Base-by-base conservation (phyloP, 495 filamentous ascomycete species). In the Rhypophila decipiens region DNA sequence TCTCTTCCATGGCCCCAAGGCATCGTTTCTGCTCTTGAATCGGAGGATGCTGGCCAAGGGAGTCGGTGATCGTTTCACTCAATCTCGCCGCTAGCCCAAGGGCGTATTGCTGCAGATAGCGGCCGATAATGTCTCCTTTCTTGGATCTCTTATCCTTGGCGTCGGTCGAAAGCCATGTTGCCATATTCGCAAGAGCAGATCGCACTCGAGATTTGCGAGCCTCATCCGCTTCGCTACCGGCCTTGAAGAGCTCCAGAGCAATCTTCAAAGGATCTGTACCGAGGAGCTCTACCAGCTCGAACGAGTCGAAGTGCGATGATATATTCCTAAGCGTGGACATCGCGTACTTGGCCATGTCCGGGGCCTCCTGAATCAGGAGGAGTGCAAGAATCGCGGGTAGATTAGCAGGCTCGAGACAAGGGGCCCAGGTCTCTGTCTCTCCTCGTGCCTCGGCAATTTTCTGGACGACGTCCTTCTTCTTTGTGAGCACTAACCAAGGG, bases 81-180 rank as follows among this genome's bases (percentile, higher is more conserved):
- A 97, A 80, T 38, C 85, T 80, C 15, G 84, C 78, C 61, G 95
- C 89, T 46, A 97, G 78, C n/a, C 88, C 91, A 18, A 97, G 79
- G 20, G 91, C 82, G 66, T 96, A 84, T 13, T 75, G 74, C 45
- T 95, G 85, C 37, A 97, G 80, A 63, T 94, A 97, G n/a, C 79
- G 83, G 15, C 94, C 65, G n/a, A 77, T 64, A 35, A 80, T 70
- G 15, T 71, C 74, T 53, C 81, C 86, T 66, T 58, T 77, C 53
- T 65, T 77, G 39, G 33, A 64, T 60, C 66, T 65, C 10, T 57
- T 66, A 19, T 57, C 60, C 11, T 79, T 68, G 15, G 47, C 55
- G 10, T 77, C 82, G 39, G 71, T 63, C 33, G 80, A 71, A 13
- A 82, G 76, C 39, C 91, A 72, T 2, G 60, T 72, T 24, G 87